These are phyloP conservation scores for Eremochloa ophiuroides DNA, from an alignment of 176 grass and related monocot species.

Conservation along the genomic window DNA sequence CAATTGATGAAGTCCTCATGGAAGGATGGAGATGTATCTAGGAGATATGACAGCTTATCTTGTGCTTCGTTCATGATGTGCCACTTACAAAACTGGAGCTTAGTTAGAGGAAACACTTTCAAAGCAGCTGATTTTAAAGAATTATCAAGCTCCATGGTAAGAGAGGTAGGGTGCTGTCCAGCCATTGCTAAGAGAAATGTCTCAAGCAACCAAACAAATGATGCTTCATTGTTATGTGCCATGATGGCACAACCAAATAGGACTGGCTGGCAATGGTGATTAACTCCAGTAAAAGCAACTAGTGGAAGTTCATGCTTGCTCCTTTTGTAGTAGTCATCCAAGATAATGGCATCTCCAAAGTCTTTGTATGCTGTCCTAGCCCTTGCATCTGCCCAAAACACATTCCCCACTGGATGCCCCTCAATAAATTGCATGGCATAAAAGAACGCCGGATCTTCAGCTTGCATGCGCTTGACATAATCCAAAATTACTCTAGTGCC, in stretches of 20 bases:
- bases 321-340: slow-evolving; percentile 49
- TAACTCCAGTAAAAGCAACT: slow-evolving; percentile 47
- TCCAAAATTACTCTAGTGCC: slow-evolving; percentile 40
- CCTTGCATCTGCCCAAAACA: slow-evolving; percentile 52
- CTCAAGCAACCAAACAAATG: slow-evolving; percentile 52
- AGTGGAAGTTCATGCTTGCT: slow-evolving; percentile 42
- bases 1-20: slow-evolving; percentile 37
- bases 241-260: slow-evolving; percentile 53
- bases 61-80: slow-evolving; percentile 42
- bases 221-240: slow-evolving; percentile 43
- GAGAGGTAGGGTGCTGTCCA: slow-evolving; percentile 39
- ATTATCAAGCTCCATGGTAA: slow-evolving; percentile 37
- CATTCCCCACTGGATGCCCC: slow-evolving; percentile 43
- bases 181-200: slow-evolving; percentile 56
- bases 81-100: slow-evolving; percentile 35
- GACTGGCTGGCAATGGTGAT: slow-evolving; percentile 55
- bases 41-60: slow-evolving; percentile 35
- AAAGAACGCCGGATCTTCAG: slow-evolving; percentile 56
- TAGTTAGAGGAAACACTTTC: slow-evolving; percentile 37
- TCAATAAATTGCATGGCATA: slow-evolving; percentile 53
- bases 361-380: slow-evolving; percentile 39
- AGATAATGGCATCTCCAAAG: slow-evolving; percentile 39
- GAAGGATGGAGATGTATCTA: slow-evolving; percentile 32
- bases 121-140: slow-evolving; percentile 22
- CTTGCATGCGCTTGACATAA: slow-evolving; percentile 58